Evolutionary conservation across 768 basidiomycete species (phyloP), one percentile per base, ranked within the genome.

Genomic region (Pleurotus sapidus): DNA sequence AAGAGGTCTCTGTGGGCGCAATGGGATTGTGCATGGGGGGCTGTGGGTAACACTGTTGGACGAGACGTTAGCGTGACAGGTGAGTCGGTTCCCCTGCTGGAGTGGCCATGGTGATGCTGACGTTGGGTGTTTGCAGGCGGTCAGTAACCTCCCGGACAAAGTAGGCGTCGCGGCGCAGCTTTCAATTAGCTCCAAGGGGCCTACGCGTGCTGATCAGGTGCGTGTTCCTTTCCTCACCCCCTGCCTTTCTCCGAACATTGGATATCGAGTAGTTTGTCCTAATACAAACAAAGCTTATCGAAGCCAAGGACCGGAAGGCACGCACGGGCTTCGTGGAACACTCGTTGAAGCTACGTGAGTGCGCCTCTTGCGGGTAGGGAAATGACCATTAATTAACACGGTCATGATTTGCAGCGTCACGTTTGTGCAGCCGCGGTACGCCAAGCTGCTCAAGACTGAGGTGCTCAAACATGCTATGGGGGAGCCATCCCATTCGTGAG

Each of bases 21-120:
- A 96, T 70, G 96, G 96, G 0, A 94, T 99, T 59, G 74, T 98
- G 3, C 96, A 99, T 64, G 96, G 96, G 0, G 96, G 96, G 1
- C 65, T 98, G 58, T 76, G 98, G 18, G 93, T 94, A 39, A 97
- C 94, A 1, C 70, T 98, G 15, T 68, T 97, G 55, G 96, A 99
- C 61, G 96, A 99, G 76, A 77, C 78, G 15, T 67, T 97, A 46
- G 87, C 87, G 56, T 75, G 96, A 59, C 89, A 84, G 64, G 95
- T 95, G 65, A 57, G 23, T 45, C 6, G 7, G 38, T 27, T 27
- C 25, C 25, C 27, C 45, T 55, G 24, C 20, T 27, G 11, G 57
- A 3, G 24, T 20, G n/a, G 37, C 49, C 20, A n/a, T 24, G 9
- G 23, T 11, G 46, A 50, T 14, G n/a, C 12, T 60, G 38, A 45